Evolutionary conservation across 257 asterid species (phyloP).

Genomic region (Solanum pinnatisectum): DNA sequence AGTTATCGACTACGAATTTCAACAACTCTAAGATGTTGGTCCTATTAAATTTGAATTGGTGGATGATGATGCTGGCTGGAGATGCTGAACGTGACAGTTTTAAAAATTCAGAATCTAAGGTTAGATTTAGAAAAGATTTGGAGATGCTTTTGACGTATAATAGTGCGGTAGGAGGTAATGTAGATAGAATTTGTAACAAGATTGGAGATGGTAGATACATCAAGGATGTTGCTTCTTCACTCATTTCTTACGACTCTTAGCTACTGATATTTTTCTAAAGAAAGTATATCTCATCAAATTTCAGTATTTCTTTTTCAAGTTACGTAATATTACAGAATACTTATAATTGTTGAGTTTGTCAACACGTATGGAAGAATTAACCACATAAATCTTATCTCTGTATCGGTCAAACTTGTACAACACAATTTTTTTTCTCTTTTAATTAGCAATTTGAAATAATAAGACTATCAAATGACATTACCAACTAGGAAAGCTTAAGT

Average conservation of each 20-base stretch:
- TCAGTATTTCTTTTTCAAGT: no score
- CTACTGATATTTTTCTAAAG: no score
- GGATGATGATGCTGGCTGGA: slow-evolving; percentile 18
- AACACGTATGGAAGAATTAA: not conserved
- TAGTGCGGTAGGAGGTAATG: slow-evolving; percentile 24
- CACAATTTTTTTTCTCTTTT: not conserved
- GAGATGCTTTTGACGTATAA: slow-evolving; percentile 19
- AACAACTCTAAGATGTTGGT: not conserved
- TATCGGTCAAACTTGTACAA: not conserved
- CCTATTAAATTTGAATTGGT: slow-evolving; percentile 1
- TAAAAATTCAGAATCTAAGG: not conserved
- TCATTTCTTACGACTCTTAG: not conserved
- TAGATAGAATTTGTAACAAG: slow-evolving; percentile 20
- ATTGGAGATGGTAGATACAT: slow-evolving; percentile 23
- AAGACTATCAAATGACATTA: no score
- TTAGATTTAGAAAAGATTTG: slow-evolving; percentile 6
- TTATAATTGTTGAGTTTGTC: not conserved
- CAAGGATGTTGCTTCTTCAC: not conserved
- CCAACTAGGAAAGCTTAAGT: no score
- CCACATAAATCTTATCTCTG: not conserved
- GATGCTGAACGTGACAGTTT: not conserved
- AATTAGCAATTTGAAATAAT: no score
- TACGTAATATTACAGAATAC: no score
- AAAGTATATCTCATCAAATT: no score
- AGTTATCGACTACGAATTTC: slow-evolving; percentile 11